Percentiles rank a stretch among this genome's conserved stretches.
These are phyloP conservation scores for Thielaviopsis populi DNA, from an alignment of 2,329 filamentous ascomycete genomes.

Conservation along the genomic window DNA sequence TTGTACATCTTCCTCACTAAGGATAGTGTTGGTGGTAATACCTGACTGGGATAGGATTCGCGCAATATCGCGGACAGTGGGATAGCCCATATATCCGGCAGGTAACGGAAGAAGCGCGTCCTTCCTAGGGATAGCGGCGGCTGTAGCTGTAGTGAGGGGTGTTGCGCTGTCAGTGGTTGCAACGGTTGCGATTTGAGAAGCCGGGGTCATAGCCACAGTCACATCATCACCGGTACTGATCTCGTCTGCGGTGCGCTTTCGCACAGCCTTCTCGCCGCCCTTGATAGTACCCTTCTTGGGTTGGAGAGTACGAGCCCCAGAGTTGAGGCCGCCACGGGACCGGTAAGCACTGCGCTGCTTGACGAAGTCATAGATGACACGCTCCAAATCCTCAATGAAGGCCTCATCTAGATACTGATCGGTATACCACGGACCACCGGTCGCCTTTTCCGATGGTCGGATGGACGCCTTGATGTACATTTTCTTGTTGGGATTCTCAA, in stretches of 20 bases:
- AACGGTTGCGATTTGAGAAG: constrained; percentile 18
- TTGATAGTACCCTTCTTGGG: constrained; percentile 43
- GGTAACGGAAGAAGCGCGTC: constrained; percentile 38
- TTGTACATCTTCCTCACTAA: constrained; percentile 61
- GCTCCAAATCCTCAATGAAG: constrained; percentile 65
- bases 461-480: constrained; percentile 89
- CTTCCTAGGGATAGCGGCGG: constrained; percentile 21
- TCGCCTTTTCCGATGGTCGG: constrained; percentile 74
- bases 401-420: constrained; percentile 79
- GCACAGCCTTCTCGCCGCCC: constrained; percentile 30
- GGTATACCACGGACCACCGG: constrained; percentile 87
- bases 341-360: constrained; percentile 56
- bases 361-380: constrained; percentile 59
- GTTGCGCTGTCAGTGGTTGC: background rate
- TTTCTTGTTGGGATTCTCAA: constrained; percentile 79
- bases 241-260: constrained; percentile 33
- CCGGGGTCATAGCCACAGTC: constrained; percentile 21
- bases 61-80: constrained; percentile 65
- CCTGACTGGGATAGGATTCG: constrained; percentile 52
- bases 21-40: constrained; percentile 56
- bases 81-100: constrained; percentile 61
- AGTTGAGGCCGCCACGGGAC: constrained; percentile 24
- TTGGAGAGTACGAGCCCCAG: constrained; percentile 27
- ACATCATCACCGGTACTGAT: constrained; percentile 23
- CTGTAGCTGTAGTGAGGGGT: background rate